Evolutionary conservation across 345 rosid genomes (phyloP).

Genomic region (Cochlearia excelsa): DNA sequence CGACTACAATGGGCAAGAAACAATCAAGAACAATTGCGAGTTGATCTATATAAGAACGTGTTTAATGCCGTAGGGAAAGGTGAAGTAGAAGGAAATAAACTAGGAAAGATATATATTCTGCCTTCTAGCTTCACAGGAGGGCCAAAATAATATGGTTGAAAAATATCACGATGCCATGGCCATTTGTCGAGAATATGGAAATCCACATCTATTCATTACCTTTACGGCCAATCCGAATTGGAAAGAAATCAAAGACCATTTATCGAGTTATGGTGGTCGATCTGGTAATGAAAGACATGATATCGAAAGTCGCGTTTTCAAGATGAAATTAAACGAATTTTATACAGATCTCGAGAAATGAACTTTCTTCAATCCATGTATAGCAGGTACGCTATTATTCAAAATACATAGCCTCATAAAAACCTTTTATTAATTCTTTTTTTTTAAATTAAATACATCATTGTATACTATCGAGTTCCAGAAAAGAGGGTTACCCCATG

Average conservation of each 20-base stretch:
- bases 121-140: not conserved
- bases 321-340: not conserved
- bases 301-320: not conserved
- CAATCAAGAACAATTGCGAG: not conserved
- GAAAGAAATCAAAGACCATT: not conserved
- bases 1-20: not conserved
- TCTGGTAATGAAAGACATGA: not conserved
- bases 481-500: not conserved
- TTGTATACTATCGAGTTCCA: not conserved
- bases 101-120: not conserved
- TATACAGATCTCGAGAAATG: not conserved
- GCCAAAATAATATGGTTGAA: not conserved
- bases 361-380: not conserved
- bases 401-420: no score
- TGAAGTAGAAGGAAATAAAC: not conserved
- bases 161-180: not conserved
- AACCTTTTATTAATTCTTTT: no score
- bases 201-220: not conserved
- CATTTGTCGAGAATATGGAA: not conserved
- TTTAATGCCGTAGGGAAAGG: not conserved
- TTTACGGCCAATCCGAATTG: not conserved
- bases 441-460: not conserved
- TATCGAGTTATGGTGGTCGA: not conserved
- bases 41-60: no score
- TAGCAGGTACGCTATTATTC: not conserved